These are phyloP conservation scores for Pochonia chlamydosporia DNA, from an alignment of 2,329 filamentous ascomycete species.

Conservation along the genomic window DNA sequence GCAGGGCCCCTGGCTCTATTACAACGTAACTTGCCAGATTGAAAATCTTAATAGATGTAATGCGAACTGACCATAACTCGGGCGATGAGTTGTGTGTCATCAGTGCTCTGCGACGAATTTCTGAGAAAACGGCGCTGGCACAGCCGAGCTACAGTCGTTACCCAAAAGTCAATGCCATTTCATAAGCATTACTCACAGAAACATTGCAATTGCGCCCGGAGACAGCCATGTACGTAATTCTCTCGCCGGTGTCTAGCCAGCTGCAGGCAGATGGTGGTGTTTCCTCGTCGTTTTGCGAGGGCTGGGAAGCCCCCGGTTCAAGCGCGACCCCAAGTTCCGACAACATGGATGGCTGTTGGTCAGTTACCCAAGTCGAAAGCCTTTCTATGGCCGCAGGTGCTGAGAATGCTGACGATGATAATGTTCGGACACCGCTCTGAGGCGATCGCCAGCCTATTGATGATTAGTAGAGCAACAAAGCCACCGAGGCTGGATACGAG, in stretches of 20 bases:
- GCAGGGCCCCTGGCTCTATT: slow-evolving; percentile 72
- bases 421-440: background rate
- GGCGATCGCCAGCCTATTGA: too few relatives aligned
- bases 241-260: background rate
- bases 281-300: too few relatives aligned
- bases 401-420: slow-evolving; percentile 5
- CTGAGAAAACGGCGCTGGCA: slow-evolving; percentile 77
- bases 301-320: background rate
- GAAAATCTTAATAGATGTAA: slow-evolving; percentile 52
- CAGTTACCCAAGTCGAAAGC: background rate
- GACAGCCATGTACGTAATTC: background rate
- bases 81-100: slow-evolving; percentile 30
- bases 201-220: slow-evolving; percentile 68
- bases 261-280: too few relatives aligned
- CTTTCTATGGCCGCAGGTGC: slow-evolving; percentile 5
- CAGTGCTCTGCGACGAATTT: slow-evolving; percentile 59
- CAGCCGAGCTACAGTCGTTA: slow-evolving; percentile 61
- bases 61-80: background rate
- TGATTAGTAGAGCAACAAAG: too few relatives aligned
- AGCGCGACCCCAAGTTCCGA: background rate
- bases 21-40: slow-evolving; percentile 64
- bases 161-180: background rate
- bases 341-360: background rate
- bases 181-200: slow-evolving; percentile 42
- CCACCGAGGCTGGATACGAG: background rate